Base-by-base conservation (phyloP, 768 basidiomycete species). In the Rubroboletus pulcherrimus region DNA sequence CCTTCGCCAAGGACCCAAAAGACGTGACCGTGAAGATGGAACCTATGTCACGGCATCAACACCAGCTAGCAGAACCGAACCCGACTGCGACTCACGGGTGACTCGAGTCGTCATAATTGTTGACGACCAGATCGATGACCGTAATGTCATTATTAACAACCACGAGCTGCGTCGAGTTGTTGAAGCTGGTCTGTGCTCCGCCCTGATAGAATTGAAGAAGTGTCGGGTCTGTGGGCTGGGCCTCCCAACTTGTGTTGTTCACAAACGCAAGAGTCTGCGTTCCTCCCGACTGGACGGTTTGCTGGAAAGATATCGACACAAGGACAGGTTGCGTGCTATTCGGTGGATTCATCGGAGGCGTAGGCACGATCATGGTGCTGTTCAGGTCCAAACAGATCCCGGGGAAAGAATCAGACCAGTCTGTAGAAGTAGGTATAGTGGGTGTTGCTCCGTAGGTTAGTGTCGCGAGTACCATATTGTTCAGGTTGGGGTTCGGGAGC, bases 21-120 rank as follows among this genome's bases (percentile, higher is more conserved):
- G 41, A 63, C 61, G 14, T 75, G 73, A 1, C 75, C 73, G 29
- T 75, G 74, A 53, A 75, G 64, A 56, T 75, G 74, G 65, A 76
- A 75, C 30, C 69, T 70, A 43, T 29, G 10, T 49, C 37, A 38
- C 6, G 0, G 6, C 11, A 33, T 60, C 43, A 50, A 58, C 49
- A 39, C 29, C 31, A 48, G 15, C n/a, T n/a, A 19, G 12, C 5
- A n/a, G 26, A 29, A 46, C 7, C 10, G 9, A 48, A 29, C 4
- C 3, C 24, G 29, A 37, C 14, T 5, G 10, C 3, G 19, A 60
- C 70, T 48, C 38, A 70, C 71, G 69, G 71, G 35, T 70, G 69
- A 53, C 71, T 70, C 35, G 59, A 48, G 38, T 70, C 71, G 43
- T 70, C 69, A 29, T 57, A 58, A 17, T 66, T 70, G 34, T 43